Evolutionary conservation across 2,329 filamentous ascomycete genomes (phyloP), one percentile per base, ranked within the genome.

Genomic region (Talaromyces sp.): DNA sequence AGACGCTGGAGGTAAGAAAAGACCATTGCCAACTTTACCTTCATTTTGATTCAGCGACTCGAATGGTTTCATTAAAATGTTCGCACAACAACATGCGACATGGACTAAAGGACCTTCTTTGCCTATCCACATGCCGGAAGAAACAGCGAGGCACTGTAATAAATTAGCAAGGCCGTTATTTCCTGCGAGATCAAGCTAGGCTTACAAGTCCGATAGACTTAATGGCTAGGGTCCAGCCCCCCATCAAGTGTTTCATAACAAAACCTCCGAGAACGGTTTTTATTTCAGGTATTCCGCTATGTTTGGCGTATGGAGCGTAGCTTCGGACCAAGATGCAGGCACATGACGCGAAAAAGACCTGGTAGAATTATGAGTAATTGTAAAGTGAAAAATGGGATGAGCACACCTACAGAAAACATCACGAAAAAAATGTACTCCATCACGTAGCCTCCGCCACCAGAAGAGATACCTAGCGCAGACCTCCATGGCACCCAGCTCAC

Each of bases 51-150:
- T 91, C 62, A 97, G 88, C 65, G 83, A 87, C 48, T 84, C 81
- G 66, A 96, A 97, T 10, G 93, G 79, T 72, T 95, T 96, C 84
- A 94, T 95, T 70, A 97, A 92, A 10, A 97, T 77, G 71, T 95
- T 96, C 53, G 93, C 92, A 71, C 92, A 97, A 74, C 94, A 97
- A 77, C 94, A 97, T 62, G 93, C 93, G 24, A 97, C 92, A 74
- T 99, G 93, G 6, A 99, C 93, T 41, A 97, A 78, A 0, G 93
- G 93, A 1, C 93, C 93, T 79, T 99, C 93, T 74, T 97, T 97
- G 32, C 93, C 93, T 14, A 97, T 80, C 93, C 94, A 97, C 81
- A 99, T 88, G 56, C 93, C 93, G 6, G 92, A 97, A 65, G 91
- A 90, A 51, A 97, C 93, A 50, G 93, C 89, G 38, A 97, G 84